Evolutionary conservation across 768 basidiomycete genomes (phyloP).

Genomic region (Leucocoprinus sp.): DNA sequence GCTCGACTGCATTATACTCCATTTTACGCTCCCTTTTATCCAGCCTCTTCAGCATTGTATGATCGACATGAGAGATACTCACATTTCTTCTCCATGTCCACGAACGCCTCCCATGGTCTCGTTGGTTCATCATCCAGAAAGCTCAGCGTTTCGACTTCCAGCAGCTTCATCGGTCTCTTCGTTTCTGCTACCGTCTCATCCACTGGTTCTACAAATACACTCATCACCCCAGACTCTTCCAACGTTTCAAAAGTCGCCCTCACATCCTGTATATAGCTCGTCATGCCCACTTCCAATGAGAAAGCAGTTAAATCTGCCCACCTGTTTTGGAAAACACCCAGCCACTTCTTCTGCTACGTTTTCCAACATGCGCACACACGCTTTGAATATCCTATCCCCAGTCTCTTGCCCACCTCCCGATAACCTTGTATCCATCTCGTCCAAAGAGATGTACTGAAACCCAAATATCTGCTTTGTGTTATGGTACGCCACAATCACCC

Average conservation of each 20-base stretch:
- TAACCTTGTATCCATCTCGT: constrained; percentile 79
- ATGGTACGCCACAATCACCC: constrained; percentile 81
- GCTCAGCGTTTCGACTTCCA: constrained; percentile 29
- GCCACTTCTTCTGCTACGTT: constrained; percentile 48
- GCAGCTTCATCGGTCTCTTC: constrained; percentile 43
- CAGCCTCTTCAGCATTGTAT: neutral
- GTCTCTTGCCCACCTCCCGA: constrained; percentile 49
- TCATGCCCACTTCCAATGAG: neutral
- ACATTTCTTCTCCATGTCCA: neutral
- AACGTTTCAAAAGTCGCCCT: constrained; percentile 54
- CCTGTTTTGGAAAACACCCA: constrained; percentile 57
- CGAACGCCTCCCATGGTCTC: constrained; percentile 1
- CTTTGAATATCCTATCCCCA: constrained; percentile 72
- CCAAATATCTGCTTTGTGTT: constrained; percentile 85
- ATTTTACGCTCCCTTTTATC: constrained; percentile 52
- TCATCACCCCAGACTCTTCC: constrained; percentile 33
- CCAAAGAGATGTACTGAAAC: constrained; percentile 85
- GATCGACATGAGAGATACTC: neutral
- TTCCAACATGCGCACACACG: constrained; percentile 68
- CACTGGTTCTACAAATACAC: constrained; percentile 61
- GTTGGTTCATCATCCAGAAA: constrained; percentile 21
- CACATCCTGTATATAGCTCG: constrained; percentile 34
- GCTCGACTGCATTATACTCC: constrained; percentile 39
- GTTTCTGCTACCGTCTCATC: constrained; percentile 21
- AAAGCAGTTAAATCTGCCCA: constrained; percentile 21